Evolutionary conservation across 2,329 filamentous ascomycete species (phyloP).

Genomic region (Teratosphaeria epicoccoides): DNA sequence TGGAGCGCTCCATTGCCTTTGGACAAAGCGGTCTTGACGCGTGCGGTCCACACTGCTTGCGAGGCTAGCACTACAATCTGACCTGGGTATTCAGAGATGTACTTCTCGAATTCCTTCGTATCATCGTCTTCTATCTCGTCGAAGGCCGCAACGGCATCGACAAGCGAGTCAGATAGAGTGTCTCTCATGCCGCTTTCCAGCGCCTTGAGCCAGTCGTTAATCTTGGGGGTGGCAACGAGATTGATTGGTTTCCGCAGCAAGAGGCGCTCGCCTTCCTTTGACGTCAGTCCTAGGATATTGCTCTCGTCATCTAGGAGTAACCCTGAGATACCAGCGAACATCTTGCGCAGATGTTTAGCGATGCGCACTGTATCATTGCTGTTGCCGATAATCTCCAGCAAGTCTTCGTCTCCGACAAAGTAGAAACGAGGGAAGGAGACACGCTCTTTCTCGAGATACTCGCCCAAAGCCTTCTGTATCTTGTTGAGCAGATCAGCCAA

Average conservation of each 20-base stretch:
- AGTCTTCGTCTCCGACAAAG: constrained; percentile 96
- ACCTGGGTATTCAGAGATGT: constrained; percentile 74
- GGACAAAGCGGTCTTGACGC: constrained; percentile 66
- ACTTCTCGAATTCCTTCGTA: constrained; percentile 59
- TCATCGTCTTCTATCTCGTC: constrained; percentile 60
- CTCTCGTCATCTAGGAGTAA: constrained; percentile 84
- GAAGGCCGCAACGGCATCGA: constrained; percentile 76
- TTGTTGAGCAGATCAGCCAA: constrained; percentile 96
- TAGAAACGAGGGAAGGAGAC: constrained; percentile 98
- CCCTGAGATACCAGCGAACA: constrained; percentile 94
- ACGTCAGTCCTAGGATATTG: constrained; percentile 83
- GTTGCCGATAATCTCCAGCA: constrained; percentile 98
- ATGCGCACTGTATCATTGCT: constrained; percentile 95
- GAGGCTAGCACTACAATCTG: constrained; percentile 93
- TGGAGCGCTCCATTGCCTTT: constrained; percentile 60
- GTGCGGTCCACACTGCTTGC: constrained; percentile 85
- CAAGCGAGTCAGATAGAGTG: constrained; percentile 80
- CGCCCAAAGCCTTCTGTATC: constrained; percentile 96
- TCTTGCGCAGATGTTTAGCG: constrained; percentile 98
- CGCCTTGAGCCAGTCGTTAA: constrained; percentile 97
- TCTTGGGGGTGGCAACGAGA: constrained; percentile 82
- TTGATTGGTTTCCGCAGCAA: constrained; percentile 83
- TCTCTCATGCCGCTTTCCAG: constrained; percentile 89
- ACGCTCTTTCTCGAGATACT: constrained; percentile 95
- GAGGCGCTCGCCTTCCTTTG: constrained; percentile 87